These are phyloP conservation scores for Ceratocystis colombiana DNA, from an alignment of 2,329 filamentous ascomycete genomes.

Conservation along the genomic window DNA sequence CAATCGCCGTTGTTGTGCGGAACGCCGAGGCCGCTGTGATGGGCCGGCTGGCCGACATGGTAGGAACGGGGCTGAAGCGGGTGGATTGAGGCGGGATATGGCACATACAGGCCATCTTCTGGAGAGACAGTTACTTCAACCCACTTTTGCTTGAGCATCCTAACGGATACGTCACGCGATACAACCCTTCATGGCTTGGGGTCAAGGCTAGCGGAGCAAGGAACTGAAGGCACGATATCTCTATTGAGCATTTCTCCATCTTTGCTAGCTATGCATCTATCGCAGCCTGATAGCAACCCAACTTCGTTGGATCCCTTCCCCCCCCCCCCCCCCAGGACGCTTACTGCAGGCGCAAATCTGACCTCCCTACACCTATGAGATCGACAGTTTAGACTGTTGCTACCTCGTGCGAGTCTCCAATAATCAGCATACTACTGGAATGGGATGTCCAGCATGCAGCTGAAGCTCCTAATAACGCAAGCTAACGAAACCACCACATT, in stretches of 20 bases:
- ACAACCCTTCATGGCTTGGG: background rate
- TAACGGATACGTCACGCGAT: background rate
- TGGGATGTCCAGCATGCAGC: background rate
- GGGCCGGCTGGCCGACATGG: background rate
- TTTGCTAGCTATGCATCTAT: no score
- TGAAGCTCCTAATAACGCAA: background rate
- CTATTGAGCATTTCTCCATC: no score
- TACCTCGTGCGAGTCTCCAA: no score
- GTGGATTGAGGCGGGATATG: background rate
- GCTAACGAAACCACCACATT: no score
- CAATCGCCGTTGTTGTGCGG: background rate
- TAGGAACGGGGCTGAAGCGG: slow-evolving; percentile 1
- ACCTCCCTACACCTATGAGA: no score
- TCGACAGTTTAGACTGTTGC: no score
- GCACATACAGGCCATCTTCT: background rate
- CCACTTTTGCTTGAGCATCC: background rate
- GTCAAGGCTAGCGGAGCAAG: background rate
- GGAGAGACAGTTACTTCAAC: background rate
- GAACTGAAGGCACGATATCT: no score
- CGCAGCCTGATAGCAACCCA: no score
- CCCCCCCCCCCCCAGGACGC: no score
- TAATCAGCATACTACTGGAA: no score
- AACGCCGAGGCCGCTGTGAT: background rate
- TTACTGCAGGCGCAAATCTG: no score
- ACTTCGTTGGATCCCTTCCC: no score